phyloP scores from a whole-genome alignment of 306 rosid genomes.

The Biancaea sappan region DNA sequence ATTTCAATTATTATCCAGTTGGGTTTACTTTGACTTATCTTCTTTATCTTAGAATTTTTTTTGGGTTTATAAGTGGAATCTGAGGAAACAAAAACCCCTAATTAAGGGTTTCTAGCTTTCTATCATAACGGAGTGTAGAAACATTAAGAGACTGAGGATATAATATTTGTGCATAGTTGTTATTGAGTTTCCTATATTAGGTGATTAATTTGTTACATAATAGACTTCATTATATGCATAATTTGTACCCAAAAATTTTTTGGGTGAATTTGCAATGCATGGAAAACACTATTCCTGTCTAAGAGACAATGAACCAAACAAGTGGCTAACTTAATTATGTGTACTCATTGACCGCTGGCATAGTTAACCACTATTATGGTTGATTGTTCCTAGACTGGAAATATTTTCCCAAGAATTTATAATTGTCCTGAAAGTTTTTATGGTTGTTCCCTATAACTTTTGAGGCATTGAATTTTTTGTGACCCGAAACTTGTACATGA shows the following conservation, averaged over 20 bases:
- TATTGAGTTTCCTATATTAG: background rate
- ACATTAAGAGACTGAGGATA: background rate
- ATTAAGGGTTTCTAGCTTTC: background rate
- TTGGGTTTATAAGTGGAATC: background rate
- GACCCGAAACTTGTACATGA: background rate
- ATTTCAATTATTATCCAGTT: background rate
- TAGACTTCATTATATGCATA: background rate
- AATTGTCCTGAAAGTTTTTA: background rate
- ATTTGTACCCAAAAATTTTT: background rate
- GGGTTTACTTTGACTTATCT: conserved; percentile 3
- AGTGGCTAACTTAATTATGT: background rate
- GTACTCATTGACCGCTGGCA: too few relatives aligned
- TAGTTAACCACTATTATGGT: background rate
- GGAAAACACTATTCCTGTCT: background rate
- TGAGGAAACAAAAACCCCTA: too few relatives aligned
- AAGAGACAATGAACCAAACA: background rate
- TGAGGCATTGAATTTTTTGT: background rate
- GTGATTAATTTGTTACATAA: background rate
- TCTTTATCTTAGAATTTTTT: background rate
- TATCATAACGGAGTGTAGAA: background rate
- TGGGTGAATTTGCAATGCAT: background rate
- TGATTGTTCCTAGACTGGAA: background rate
- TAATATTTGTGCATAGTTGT: background rate
- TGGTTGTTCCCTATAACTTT: background rate
- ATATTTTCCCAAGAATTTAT: background rate